Base-by-base conservation (phyloP, 257 asterid genomes). In the Solanum chmielewskii region DNA sequence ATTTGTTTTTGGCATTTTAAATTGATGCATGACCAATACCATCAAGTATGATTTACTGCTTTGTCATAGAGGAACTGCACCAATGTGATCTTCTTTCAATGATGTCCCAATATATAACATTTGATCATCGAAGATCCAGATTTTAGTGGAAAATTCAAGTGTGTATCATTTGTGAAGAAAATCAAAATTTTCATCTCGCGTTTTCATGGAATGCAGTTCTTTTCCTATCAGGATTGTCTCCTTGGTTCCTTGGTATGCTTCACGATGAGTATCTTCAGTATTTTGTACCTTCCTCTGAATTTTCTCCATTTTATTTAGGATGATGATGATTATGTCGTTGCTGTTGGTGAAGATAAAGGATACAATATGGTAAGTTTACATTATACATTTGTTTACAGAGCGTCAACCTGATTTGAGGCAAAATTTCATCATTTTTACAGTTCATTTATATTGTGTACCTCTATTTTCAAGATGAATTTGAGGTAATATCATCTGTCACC, bases 311-410 rank as follows among this genome's bases (percentile, higher is more conserved):
- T 86, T 77, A 71, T 90, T 87, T 83, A 97, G 99, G 99, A 93
- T 88, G 99, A 96, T 88, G 98, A 89, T 91, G 98, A 96, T 92
- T 96, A 94, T 91, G 89, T 89, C 77, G 93, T 94, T 90, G 89
- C 98, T 42, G 86, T 91, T 21, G 94, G 90, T 89, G 98, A 94
- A 88, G 96, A 92, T 88, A 92, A 87, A 87, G 97, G 94, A 88
- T 56, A 73, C 62, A 90, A 80, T 85, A 85, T 91, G 93, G 99
- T 97, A 92, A 90, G 93, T 18, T 18, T 47, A 80, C 41, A 80
- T 80, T 45, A 52, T 81, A 11, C 70, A 49, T 37, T 31, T 81
- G 70, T 42, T 81, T 81, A 29, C 69, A 49, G 45, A 81, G 31
- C 29, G 88, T 81, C 85, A 52, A 29, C 70, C 29, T 81, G 85